phyloP scores from a whole-genome alignment of 148 eudicot genomes.

The Camellia lanceoleosa region DNA sequence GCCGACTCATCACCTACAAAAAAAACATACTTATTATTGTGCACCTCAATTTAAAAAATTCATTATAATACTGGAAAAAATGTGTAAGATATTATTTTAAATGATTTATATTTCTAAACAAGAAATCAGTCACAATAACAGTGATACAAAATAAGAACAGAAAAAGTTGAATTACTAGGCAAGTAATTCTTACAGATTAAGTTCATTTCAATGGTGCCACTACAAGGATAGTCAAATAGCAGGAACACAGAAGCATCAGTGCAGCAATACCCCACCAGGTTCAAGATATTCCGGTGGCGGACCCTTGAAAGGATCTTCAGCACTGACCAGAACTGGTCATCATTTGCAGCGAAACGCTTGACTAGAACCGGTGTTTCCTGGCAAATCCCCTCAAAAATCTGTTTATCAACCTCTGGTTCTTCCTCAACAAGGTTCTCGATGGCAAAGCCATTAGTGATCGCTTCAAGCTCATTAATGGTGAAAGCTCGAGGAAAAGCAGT shows the following conservation, averaged over 20 bases:
- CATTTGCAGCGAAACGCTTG: not conserved
- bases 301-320: slow-evolving; percentile 20
- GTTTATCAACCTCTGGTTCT: not conserved
- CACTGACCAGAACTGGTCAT: slow-evolving; percentile 11
- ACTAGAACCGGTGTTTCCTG: slow-evolving; percentile 19
- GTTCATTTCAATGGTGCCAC: slow-evolving; percentile 9
- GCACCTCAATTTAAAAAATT: not conserved
- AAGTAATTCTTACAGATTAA: slow-evolving; percentile 13
- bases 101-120: too few relatives aligned
- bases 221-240: slow-evolving; percentile 20
- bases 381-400: slow-evolving; percentile 9
- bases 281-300: slow-evolving; percentile 21
- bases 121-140: too few relatives aligned
- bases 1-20: slow-evolving; percentile 20
- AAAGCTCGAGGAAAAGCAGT: slow-evolving; percentile 19
- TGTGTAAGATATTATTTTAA: too few relatives aligned
- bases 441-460: slow-evolving; percentile 20
- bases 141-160: not conserved
- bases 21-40: not conserved
- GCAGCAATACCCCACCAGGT: slow-evolving; percentile 19
- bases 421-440: not conserved
- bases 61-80: too few relatives aligned
- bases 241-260: slow-evolving; percentile 11
- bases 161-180: not conserved
- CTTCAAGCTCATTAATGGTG: slow-evolving; percentile 12